Percentiles rank a stretch among this genome's conserved stretches.
Evolutionary conservation across 352 stramenopile species (phyloP).

Genomic region (Globisporangium canariense): DNA sequence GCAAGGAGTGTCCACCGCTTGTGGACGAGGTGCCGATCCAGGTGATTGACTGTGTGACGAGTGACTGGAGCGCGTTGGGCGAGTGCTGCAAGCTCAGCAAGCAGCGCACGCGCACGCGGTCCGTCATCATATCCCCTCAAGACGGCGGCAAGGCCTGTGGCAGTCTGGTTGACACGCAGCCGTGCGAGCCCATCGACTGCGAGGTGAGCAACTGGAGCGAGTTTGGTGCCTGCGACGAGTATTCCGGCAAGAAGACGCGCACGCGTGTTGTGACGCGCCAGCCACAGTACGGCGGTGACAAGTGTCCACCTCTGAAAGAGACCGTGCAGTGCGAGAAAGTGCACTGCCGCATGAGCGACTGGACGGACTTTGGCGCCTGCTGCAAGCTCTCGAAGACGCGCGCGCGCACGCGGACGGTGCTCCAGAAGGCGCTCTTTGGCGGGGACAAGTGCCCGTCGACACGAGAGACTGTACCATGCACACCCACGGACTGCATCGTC

Average conservation of each 20-base stretch:
- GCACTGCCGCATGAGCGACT: slow-evolving; percentile 40
- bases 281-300: slow-evolving; percentile 31
- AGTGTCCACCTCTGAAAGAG: slow-evolving; percentile 36
- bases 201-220: slow-evolving; percentile 48
- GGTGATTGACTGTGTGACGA: slow-evolving; percentile 43
- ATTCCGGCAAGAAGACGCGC: slow-evolving; percentile 36
- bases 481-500: slow-evolving; percentile 38
- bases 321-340: slow-evolving; percentile 36
- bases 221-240: slow-evolving; percentile 35
- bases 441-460: slow-evolving; percentile 34
- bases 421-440: slow-evolving; percentile 29
- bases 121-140: slow-evolving; percentile 33
- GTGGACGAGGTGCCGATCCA: slow-evolving; percentile 34
- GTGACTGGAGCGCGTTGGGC: slow-evolving; percentile 41
- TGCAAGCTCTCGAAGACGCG: slow-evolving; percentile 32
- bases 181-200: slow-evolving; percentile 45
- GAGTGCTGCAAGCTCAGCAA: slow-evolving; percentile 34
- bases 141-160: slow-evolving; percentile 49
- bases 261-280: slow-evolving; percentile 27
- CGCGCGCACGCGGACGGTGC: slow-evolving; percentile 30
- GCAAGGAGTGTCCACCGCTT: slow-evolving; percentile 34
- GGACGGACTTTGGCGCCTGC: slow-evolving; percentile 41
- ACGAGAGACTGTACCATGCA: slow-evolving; percentile 31
- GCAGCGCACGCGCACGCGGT: slow-evolving; percentile 42
- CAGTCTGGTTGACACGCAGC: slow-evolving; percentile 24